These are phyloP conservation scores for Asparagopsis taxiformis DNA, from an alignment of 31 red algal species.

Conservation along the genomic window DNA sequence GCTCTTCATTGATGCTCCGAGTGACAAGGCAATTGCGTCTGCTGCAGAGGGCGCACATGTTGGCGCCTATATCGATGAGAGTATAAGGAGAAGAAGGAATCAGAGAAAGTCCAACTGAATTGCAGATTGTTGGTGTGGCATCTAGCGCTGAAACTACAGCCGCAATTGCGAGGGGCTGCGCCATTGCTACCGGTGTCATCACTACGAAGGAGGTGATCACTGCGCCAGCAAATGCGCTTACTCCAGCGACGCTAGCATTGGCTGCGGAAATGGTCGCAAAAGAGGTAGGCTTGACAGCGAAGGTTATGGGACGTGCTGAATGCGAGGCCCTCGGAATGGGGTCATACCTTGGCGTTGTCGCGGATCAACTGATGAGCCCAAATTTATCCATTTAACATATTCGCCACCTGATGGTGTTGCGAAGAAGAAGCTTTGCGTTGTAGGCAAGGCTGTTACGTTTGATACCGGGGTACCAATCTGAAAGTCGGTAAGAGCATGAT, in stretches of 20 bases:
- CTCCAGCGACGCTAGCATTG: slow-evolving; percentile 70
- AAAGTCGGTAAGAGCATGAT: slow-evolving; percentile 84
- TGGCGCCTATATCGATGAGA: slow-evolving; percentile 48
- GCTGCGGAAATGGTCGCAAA: slow-evolving; percentile 64
- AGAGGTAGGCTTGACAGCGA: slow-evolving; percentile 45
- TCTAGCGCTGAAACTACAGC: not conserved
- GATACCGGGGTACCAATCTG: slow-evolving; percentile 95
- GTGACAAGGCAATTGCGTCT: not conserved
- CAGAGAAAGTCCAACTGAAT: slow-evolving; percentile 37
- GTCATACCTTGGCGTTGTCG: slow-evolving; percentile 82
- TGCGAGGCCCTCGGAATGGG: slow-evolving; percentile 90
- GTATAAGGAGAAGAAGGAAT: slow-evolving; percentile 78
- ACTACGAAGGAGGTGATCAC: slow-evolving; percentile 85
- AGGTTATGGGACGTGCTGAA: slow-evolving; percentile 76
- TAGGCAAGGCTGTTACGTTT: slow-evolving; percentile 94
- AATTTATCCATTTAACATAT: slow-evolving; percentile 96
- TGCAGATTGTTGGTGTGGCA: slow-evolving; percentile 34
- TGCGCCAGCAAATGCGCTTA: slow-evolving; percentile 88
- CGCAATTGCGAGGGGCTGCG: slow-evolving; percentile 41
- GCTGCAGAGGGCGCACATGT: slow-evolving; percentile 48
- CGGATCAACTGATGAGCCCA: slow-evolving; percentile 81
- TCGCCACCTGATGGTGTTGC: slow-evolving; percentile 29
- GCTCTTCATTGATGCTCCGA: slow-evolving; percentile 27
- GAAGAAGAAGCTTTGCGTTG: slow-evolving; percentile 68
- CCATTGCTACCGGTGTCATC: slow-evolving; percentile 74